Conservation (phyloP, 176 grass and related monocot species). For the Elaeis guineensis region DNA sequence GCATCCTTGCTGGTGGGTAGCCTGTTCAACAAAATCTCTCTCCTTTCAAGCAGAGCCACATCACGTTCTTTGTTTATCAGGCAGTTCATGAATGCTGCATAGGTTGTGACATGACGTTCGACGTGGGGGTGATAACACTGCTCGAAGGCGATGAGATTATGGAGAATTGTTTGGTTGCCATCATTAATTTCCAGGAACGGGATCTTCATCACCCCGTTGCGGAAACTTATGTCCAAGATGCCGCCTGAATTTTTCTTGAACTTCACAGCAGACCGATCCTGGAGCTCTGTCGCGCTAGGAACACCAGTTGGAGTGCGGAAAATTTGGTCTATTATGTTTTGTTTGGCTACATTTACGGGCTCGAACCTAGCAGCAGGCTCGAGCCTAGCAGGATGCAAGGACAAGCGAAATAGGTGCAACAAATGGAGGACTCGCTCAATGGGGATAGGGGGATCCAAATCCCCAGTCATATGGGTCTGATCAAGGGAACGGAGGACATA, state of each 20-base stretch:
- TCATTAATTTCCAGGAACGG: constrained; percentile 20
- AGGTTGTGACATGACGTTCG: constrained; percentile 20
- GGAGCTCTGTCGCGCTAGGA: constrained; percentile 29
- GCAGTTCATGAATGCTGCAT: constrained; percentile 35
- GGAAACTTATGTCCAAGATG: constrained; percentile 34
- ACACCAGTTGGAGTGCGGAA: background rate
- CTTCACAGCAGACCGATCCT: constrained; percentile 20
- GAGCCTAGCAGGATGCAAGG: constrained; percentile 23
- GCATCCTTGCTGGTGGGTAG: constrained; percentile 18
- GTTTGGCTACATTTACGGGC: too few species aligned
- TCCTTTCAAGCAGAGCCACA: constrained; percentile 29
- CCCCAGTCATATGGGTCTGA: too few species aligned
- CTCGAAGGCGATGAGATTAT: constrained; percentile 40
- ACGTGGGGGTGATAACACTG: constrained; percentile 27
- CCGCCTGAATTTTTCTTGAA: constrained; percentile 14
- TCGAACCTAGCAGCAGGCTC: background rate
- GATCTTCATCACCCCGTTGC: constrained; percentile 28
- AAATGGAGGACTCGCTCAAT: constrained; percentile 22
- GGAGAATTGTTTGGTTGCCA: constrained; percentile 27
- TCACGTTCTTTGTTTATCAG: constrained; percentile 23
- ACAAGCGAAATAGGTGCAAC: constrained; percentile 47
- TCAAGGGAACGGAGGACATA: too few species aligned
- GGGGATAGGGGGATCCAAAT: too few species aligned
- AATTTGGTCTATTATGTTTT: too few species aligned
- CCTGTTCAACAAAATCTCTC: constrained; percentile 17